These are phyloP conservation scores for Ascocoryne sarcoides DNA, from an alignment of 2,329 filamentous ascomycete species.

Conservation along the genomic window DNA sequence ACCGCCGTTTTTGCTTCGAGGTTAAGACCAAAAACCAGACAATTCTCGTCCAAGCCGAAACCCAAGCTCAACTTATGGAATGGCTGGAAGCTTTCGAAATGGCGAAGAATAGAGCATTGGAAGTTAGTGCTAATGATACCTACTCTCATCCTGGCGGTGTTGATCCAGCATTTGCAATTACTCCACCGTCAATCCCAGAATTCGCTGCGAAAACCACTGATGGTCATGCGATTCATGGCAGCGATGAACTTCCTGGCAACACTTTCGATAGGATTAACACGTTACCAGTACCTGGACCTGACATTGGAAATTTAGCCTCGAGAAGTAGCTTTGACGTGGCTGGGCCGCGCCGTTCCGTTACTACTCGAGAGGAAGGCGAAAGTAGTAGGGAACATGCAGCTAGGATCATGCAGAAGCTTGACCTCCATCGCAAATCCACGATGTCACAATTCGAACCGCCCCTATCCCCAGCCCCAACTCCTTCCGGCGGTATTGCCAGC, in stretches of 20 bases:
- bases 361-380: constrained; percentile 60
- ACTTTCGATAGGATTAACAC: constrained; percentile 52
- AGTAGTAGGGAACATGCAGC: constrained; percentile 72
- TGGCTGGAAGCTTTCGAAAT: constrained; percentile 93
- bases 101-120: constrained; percentile 85
- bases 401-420: constrained; percentile 86
- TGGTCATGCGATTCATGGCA: constrained; percentile 38
- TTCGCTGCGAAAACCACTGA: constrained; percentile 77
- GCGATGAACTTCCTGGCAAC: constrained; percentile 39
- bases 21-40: constrained; percentile 95
- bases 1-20: constrained; percentile 94
- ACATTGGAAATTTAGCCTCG: constrained; percentile 35
- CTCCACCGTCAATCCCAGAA: constrained; percentile 76
- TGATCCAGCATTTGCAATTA: constrained; percentile 85
- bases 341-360: constrained; percentile 39
- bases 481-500: constrained; percentile 64
- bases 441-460: constrained; percentile 33
- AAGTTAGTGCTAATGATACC: constrained; percentile 49
- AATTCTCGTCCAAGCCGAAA: constrained; percentile 85
- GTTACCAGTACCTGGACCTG: constrained; percentile 55
- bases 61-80: constrained; percentile 81
- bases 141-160: constrained; percentile 37
- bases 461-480: constrained; percentile 33
- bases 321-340: constrained; percentile 65
- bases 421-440: constrained; percentile 73